A percentile compares a stretch with the other conserved stretches of the same genome.
Evolutionary conservation across 2,329 filamentous ascomycete species (phyloP).

Genomic region (Scytalidium lignicola): DNA sequence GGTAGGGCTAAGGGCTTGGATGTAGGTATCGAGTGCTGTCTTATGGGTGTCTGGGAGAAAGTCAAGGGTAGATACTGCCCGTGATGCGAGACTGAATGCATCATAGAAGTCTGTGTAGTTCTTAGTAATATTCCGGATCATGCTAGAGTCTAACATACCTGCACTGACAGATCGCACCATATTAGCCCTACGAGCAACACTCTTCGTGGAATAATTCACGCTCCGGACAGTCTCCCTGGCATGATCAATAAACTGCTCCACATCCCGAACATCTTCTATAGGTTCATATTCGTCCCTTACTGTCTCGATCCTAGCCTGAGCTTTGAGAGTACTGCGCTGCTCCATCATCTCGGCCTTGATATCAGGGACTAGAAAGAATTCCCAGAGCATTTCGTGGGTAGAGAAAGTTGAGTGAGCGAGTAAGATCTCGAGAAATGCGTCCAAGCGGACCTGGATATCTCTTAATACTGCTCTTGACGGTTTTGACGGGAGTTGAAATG

Average conservation of each 20-base stretch:
- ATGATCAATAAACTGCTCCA: slow-evolving; percentile 88
- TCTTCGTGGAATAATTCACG: slow-evolving; percentile 78
- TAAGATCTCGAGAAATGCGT: slow-evolving; percentile 83
- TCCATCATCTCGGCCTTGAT: slow-evolving; percentile 87
- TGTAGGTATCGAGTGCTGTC: slow-evolving; percentile 67
- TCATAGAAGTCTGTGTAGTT: slow-evolving; percentile 59
- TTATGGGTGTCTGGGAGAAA: slow-evolving; percentile 67
- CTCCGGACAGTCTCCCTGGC: slow-evolving; percentile 84
- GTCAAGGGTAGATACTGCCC: slow-evolving; percentile 47
- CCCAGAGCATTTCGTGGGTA: slow-evolving; percentile 97
- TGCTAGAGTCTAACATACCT: slow-evolving; percentile 39
- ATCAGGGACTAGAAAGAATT: slow-evolving; percentile 96
- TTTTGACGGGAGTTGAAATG: slow-evolving; percentile 89
- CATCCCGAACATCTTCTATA: slow-evolving; percentile 75
- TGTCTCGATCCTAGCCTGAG: slow-evolving; percentile 74
- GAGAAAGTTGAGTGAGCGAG: slow-evolving; percentile 87
- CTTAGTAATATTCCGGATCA: slow-evolving; percentile 22
- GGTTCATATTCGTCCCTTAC: slow-evolving; percentile 87
- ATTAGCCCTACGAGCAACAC: slow-evolving; percentile 74
- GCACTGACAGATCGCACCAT: slow-evolving; percentile 59
- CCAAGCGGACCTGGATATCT: slow-evolving; percentile 80
- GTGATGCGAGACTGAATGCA: slow-evolving; percentile 51
- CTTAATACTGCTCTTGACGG: slow-evolving; percentile 82
- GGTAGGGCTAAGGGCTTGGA: slow-evolving; percentile 56
- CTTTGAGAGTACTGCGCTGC: slow-evolving; percentile 81